Evolutionary conservation across 2,329 filamentous ascomycete species (phyloP), one percentile per base, ranked within the genome.

Genomic region (Apiospora pterosperma): DNA sequence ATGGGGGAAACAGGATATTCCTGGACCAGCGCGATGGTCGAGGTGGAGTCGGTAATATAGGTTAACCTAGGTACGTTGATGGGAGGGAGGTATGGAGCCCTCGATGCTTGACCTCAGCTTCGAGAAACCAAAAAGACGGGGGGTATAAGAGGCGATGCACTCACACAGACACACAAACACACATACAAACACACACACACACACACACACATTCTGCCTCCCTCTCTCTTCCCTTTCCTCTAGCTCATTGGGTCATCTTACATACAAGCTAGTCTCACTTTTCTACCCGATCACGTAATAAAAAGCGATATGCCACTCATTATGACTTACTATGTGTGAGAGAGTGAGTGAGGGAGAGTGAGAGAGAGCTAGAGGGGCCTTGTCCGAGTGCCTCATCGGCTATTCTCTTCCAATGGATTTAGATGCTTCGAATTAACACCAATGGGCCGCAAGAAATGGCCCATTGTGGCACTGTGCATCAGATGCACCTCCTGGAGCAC

Each of bases 381-480:
- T 31, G 44, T 19, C 16, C 25, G 38, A 39, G 38, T 12, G 38
- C 16, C 38, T 19, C 2, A 41, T 6, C 38, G 48, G 48, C 48
- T 55, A 21, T 55, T 34, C 48, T 55, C 48, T 55, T 19, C 48
- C 48, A 55, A 52, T 52, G 44, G 44, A 28, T 28, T 25, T 52
- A 21, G 44, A 11, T 28, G 28, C 42, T 31, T 14, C 44, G 44
- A 52, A 52, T 52, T 11, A 31, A 5, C 14, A 28, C 8, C 48
- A 55, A 55, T 28, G 48, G 48, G 48, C 48, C 48, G 48, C 48
- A 55, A 25, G 48, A 55, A 28, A 55, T 55, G 48, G 48, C 28
- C 48, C 48, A 55, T 31, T 55, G 48, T 55, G 48, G 48, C 48
- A 55, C 48, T 55, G 48, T 25, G 48, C 48, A 55, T 55, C 48